Conservation (phyloP, 2,329 filamentous ascomycete species). For the Elsinoe arachidis region DNA sequence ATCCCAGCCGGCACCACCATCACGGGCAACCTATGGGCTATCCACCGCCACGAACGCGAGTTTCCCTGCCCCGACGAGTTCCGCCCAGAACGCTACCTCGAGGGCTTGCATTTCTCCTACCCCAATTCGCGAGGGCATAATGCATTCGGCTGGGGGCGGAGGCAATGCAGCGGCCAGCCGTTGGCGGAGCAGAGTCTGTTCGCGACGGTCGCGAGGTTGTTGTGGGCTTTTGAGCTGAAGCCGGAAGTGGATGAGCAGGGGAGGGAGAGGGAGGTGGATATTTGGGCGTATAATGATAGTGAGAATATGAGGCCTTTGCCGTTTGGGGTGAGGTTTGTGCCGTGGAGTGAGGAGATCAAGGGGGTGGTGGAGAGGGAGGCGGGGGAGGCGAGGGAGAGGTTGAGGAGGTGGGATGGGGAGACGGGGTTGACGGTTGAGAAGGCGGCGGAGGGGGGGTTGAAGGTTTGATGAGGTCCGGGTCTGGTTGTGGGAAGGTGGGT, state of each 20-base stretch:
- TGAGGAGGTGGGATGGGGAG: conserved; percentile 1
- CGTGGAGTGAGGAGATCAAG: not conserved
- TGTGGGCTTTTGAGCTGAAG: conserved; percentile 1
- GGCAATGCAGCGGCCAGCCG: conserved; percentile 9
- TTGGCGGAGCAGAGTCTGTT: conserved; percentile 7
- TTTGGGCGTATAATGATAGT: conserved; percentile 2
- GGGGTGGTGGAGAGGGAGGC: not conserved
- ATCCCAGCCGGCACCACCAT: conserved; percentile 17
- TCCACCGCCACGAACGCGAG: conserved; percentile 18
- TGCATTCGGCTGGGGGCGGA: not conserved
- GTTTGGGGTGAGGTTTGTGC: not conserved
- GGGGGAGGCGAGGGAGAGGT: not conserved
- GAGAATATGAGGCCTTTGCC: conserved; percentile 11
- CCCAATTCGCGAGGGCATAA: not conserved
- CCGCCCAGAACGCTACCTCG: conserved; percentile 21
- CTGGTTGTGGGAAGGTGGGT: not conserved
- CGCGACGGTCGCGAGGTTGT: not conserved
- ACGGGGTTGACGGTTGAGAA: not conserved
- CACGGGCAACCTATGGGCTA: conserved; percentile 22
- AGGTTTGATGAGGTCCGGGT: not conserved
- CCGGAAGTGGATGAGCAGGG: not conserved
- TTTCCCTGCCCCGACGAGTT: conserved; percentile 20
- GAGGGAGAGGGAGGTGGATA: not conserved
- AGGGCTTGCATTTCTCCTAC: not conserved
- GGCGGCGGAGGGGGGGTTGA: not conserved